These are phyloP conservation scores for Pyrus communis DNA, from an alignment of 306 rosid genomes.

Conservation along the genomic window DNA sequence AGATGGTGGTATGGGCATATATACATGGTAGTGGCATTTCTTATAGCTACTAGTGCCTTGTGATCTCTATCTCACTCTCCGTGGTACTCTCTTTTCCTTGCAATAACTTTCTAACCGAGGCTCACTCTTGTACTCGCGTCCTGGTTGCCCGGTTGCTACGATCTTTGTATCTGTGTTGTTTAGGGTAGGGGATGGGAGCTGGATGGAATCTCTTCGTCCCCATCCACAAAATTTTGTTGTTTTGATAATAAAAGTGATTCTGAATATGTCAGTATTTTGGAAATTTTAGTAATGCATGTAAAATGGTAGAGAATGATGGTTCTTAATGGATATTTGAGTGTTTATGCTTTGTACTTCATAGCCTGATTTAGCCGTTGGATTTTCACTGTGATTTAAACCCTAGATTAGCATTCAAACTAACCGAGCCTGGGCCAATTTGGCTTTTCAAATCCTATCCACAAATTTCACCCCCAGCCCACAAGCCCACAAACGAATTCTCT, in stretches of 20 bases:
- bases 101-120: neutral
- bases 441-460: no score
- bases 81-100: neutral
- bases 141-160: neutral
- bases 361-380: neutral
- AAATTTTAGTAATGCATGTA: neutral
- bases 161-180: neutral
- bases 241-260: slow-evolving; percentile 6
- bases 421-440: neutral
- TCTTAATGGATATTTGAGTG: neutral
- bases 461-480: neutral
- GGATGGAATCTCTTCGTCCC: neutral
- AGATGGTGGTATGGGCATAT: slow-evolving; percentile 38
- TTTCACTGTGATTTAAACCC: neutral
- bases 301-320: neutral
- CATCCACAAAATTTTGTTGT: slow-evolving; percentile 13
- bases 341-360: neutral
- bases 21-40: slow-evolving; percentile 30
- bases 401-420: neutral
- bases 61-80: neutral
- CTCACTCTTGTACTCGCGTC: neutral
- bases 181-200: neutral
- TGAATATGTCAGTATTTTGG: neutral
- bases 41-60: slow-evolving; percentile 19
- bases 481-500: neutral